phyloP scores from a whole-genome alignment of 148 eudicot genomes.

The Beta vulgaris region DNA sequence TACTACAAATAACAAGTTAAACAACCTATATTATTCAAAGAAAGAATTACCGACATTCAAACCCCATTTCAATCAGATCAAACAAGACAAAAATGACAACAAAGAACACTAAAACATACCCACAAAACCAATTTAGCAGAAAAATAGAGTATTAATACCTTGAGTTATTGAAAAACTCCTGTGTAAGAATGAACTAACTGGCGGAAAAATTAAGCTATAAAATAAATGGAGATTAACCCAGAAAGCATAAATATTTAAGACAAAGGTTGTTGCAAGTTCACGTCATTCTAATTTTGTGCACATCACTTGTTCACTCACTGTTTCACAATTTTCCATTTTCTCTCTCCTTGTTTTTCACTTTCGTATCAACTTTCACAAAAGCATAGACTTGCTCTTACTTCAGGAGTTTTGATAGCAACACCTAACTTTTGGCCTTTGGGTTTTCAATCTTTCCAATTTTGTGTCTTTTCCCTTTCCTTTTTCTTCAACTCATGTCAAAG shows the following conservation, averaged over 20 bases:
- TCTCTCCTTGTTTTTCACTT: not conserved
- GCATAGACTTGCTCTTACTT: constrained; percentile 7
- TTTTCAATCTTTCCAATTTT: too few species aligned
- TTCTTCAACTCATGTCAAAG: too few species aligned
- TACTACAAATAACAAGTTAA: not conserved
- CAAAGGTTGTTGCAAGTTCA: constrained; percentile 8
- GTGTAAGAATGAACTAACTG: not conserved
- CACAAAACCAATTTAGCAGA: not conserved
- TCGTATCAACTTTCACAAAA: constrained; percentile 12
- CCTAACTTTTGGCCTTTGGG: not conserved
- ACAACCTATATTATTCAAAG: not conserved
- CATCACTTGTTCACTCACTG: not conserved
- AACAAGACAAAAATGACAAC: constrained; percentile 3
- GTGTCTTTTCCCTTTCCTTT: too few species aligned
- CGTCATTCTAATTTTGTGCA: constrained; percentile 16
- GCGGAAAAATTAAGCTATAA: constrained; percentile 7
- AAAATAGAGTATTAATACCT: constrained; percentile 11
- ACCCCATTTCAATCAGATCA: constrained; percentile 14
- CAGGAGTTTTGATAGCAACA: not conserved
- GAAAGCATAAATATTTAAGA: not conserved
- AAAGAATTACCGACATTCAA: not conserved
- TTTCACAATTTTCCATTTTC: not conserved
- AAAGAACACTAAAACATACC: constrained; percentile 1
- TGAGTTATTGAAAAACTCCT: not conserved
- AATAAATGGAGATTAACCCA: not conserved